These are phyloP conservation scores for Pichia ethanolica DNA, from an alignment of 805 yeast genomes.

Conservation along the genomic window DNA sequence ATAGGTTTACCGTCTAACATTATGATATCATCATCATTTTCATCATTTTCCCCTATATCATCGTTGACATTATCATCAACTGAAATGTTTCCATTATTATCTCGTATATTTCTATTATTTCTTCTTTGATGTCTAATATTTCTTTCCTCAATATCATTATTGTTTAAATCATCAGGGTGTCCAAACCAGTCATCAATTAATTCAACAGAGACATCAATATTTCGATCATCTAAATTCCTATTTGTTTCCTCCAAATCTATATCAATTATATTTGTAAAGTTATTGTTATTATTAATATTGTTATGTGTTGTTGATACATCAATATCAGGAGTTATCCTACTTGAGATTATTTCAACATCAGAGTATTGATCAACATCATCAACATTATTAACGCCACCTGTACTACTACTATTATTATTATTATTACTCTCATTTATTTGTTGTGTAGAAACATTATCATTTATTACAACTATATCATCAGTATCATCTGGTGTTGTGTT, in stretches of 20 bases:
- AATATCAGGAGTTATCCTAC: not conserved
- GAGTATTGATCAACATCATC: not conserved
- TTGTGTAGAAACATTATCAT: not conserved
- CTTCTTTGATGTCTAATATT: too few relatives aligned
- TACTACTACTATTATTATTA: too few relatives aligned
- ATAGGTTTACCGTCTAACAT: slow-evolving; percentile 14
- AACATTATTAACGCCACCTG: too few relatives aligned
- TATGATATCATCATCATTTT: slow-evolving; percentile 26
- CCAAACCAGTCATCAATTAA: slow-evolving; percentile 3
- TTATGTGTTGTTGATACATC: not conserved
- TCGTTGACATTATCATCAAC: not conserved
- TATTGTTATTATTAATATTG: too few relatives aligned
- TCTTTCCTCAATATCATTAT: not conserved
- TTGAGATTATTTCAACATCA: slow-evolving; percentile 2
- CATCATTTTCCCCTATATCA: slow-evolving; percentile 4
- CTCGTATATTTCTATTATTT: too few relatives aligned
- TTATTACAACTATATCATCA: not conserved
- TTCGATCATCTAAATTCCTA: too few relatives aligned
- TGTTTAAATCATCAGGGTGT: not conserved
- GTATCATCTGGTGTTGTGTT: not conserved
- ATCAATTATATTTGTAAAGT: not conserved
- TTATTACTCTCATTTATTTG: too few relatives aligned
- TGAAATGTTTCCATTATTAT: too few relatives aligned
- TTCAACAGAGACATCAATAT: slow-evolving; percentile 1
- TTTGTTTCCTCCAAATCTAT: too few relatives aligned